Evolutionary conservation across 768 basidiomycete species (phyloP).

Genomic region (Leccinum boreale): DNA sequence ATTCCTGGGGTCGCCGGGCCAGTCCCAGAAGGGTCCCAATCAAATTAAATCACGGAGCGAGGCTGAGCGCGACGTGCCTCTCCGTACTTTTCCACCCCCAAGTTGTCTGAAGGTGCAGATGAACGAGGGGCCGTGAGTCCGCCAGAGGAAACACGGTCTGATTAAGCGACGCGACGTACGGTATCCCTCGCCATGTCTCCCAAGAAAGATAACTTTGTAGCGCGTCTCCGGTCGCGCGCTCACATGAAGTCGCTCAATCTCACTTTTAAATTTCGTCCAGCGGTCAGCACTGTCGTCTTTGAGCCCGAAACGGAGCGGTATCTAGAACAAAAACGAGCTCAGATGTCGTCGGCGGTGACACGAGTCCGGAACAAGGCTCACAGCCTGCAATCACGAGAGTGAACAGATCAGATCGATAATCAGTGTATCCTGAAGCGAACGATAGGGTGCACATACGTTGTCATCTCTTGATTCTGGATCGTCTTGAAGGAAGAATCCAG

Average conservation of each 20-base stretch:
- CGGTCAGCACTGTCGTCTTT: constrained; percentile 47
- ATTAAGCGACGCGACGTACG: constrained; percentile 47
- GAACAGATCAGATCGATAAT: neutral
- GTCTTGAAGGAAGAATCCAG: constrained; percentile 20
- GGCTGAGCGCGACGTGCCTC: constrained; percentile 24
- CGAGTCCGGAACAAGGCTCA: constrained; percentile 5
- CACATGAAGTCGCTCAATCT: constrained; percentile 46
- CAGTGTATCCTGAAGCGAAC: neutral
- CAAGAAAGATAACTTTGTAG: constrained; percentile 67
- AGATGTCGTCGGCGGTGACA: neutral
- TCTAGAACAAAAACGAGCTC: constrained; percentile 30
- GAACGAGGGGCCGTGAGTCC: constrained; percentile 41
- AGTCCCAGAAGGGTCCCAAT: neutral
- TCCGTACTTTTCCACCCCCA: constrained; percentile 65
- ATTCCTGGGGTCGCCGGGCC: constrained; percentile 34
- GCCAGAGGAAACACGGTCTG: neutral
- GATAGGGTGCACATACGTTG: constrained; percentile 5
- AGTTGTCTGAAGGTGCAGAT: constrained; percentile 62
- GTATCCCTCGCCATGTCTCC: constrained; percentile 70
- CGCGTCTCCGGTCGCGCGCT: constrained; percentile 34
- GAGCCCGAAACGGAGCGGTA: constrained; percentile 58
- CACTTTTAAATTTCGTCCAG: constrained; percentile 45
- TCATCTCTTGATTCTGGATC: constrained; percentile 15
- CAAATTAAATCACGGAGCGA: neutral
- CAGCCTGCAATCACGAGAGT: constrained; percentile 4